Percentiles rank a stretch among this genome's conserved stretches.
These are phyloP conservation scores for Penicillium paxilli DNA, from an alignment of 495 filamentous ascomycete species.

Conservation along the genomic window DNA sequence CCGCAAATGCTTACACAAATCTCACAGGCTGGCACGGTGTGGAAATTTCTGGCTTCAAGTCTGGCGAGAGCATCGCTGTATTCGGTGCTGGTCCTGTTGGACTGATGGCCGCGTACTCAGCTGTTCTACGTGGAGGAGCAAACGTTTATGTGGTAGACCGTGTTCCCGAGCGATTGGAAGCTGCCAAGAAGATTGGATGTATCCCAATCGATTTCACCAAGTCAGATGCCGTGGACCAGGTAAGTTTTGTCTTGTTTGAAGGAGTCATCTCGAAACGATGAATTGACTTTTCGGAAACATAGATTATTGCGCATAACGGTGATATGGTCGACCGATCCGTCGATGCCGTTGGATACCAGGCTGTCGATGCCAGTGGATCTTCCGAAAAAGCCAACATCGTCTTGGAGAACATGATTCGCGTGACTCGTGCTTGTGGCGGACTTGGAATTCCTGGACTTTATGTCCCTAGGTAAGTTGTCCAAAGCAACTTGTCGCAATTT, in stretches of 20 bases:
- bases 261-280: too few species aligned
- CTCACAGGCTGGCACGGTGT: constrained; percentile 55
- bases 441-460: constrained; percentile 50
- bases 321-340: constrained; percentile 54
- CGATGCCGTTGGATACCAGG: constrained; percentile 58
- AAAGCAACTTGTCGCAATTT: not conserved
- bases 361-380: constrained; percentile 40
- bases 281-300: too few species aligned
- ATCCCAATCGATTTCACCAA: constrained; percentile 39
- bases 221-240: constrained; percentile 39
- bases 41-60: constrained; percentile 51
- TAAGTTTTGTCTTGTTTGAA: too few species aligned
- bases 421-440: constrained; percentile 47
- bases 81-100: constrained; percentile 54
- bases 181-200: constrained; percentile 54
- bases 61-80: constrained; percentile 56
- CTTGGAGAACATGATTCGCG: constrained; percentile 47
- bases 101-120: constrained; percentile 58
- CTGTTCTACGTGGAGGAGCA: constrained; percentile 51
- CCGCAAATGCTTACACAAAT: not conserved
- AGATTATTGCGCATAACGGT: constrained; percentile 31
- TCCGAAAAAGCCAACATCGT: constrained; percentile 46
- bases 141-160: constrained; percentile 56
- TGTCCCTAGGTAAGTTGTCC: constrained; percentile 32
- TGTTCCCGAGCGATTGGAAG: constrained; percentile 50